Evolutionary conservation across 805 yeast species (phyloP).

Genomic region (Candida suzukii): DNA sequence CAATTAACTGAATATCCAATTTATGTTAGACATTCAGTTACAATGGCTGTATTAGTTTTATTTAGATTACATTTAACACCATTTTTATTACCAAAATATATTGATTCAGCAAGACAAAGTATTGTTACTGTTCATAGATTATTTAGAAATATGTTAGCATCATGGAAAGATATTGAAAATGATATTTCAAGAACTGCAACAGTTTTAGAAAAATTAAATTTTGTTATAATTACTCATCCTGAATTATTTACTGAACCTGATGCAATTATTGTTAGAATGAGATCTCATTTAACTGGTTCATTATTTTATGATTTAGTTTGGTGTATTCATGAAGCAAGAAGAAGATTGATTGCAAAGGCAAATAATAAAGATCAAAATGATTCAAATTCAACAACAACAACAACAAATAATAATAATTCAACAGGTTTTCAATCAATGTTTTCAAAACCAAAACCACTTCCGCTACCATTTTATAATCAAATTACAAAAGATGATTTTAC

Average conservation of each 20-base stretch:
- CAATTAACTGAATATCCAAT: slow-evolving; percentile 81
- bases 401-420: background rate
- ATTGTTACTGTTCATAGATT: slow-evolving; percentile 89
- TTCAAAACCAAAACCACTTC: slow-evolving; percentile 30
- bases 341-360: slow-evolving; percentile 45
- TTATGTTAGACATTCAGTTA: slow-evolving; percentile 78
- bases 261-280: slow-evolving; percentile 80
- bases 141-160: slow-evolving; percentile 78
- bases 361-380: slow-evolving; percentile 10
- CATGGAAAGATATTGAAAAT: slow-evolving; percentile 87
- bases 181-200: slow-evolving; percentile 90
- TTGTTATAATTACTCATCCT: slow-evolving; percentile 82
- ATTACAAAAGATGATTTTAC: slow-evolving; percentile 85
- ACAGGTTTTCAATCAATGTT: background rate
- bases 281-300: slow-evolving; percentile 89
- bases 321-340: slow-evolving; percentile 90
- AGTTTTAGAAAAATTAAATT: slow-evolving; percentile 80
- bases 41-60: slow-evolving; percentile 69
- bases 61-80: slow-evolving; percentile 81
- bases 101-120: slow-evolving; percentile 86
- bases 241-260: slow-evolving; percentile 65
- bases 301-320: slow-evolving; percentile 87
- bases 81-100: slow-evolving; percentile 60
- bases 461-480: slow-evolving; percentile 86
- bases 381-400: slow-evolving; percentile 14